Conservation (phyloP, 2,329 filamentous ascomycete genomes). For the Xylaria sp. region DNA sequence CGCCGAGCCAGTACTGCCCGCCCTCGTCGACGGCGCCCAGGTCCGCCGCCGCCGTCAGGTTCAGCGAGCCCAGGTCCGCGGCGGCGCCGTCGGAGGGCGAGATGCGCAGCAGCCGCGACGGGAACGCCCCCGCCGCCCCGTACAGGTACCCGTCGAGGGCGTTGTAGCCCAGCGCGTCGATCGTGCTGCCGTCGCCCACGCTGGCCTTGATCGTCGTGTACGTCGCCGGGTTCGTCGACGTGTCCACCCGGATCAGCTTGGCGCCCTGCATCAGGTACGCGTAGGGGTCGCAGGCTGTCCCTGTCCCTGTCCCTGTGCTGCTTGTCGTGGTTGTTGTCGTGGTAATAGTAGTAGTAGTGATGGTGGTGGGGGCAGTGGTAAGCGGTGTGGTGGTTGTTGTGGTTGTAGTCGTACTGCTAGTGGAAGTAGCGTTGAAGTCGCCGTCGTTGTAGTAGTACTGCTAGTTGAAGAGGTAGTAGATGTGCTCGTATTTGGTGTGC, state of each 20-base stretch:
- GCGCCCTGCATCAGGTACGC: conserved; percentile 4
- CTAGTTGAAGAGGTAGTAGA: too few relatives aligned
- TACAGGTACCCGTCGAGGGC: conserved; percentile 5
- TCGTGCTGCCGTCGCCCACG: neutral
- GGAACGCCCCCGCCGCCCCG: neutral
- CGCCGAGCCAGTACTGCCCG: neutral
- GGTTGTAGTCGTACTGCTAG: too few relatives aligned
- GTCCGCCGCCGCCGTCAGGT: neutral
- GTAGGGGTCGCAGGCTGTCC: too few relatives aligned
- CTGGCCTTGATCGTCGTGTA: neutral
- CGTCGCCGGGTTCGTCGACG: neutral
- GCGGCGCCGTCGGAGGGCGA: neutral
- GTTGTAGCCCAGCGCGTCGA: conserved; percentile 11
- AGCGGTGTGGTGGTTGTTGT: too few relatives aligned
- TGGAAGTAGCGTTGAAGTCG: too few relatives aligned
- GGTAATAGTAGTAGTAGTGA: too few relatives aligned
- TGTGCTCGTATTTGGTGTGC: too few relatives aligned
- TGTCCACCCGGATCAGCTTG: conserved; percentile 1
- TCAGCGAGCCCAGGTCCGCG: neutral
- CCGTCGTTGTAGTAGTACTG: too few relatives aligned
- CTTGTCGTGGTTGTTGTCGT: too few relatives aligned
- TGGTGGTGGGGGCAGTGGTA: too few relatives aligned
- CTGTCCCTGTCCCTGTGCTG: too few relatives aligned
- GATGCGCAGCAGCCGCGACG: neutral
- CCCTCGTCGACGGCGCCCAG: conserved; percentile 2